A percentile compares a stretch with the other conserved stretches of the same genome.
phyloP scores from a whole-genome alignment of 345 rosid genomes.

The Syzygium jambos region DNA sequence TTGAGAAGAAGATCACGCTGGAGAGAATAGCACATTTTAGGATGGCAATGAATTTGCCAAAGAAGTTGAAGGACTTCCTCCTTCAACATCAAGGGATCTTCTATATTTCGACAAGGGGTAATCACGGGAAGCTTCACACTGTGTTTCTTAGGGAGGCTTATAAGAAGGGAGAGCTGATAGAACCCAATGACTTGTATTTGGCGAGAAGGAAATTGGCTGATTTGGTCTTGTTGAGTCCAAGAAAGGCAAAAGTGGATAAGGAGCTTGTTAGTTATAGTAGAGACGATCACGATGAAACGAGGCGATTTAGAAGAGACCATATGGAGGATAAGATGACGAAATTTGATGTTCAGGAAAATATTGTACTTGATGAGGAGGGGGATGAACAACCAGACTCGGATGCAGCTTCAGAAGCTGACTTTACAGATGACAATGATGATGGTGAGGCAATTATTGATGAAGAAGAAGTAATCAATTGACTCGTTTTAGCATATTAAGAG shows the following conservation, averaged over 20 bases:
- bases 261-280: constrained; percentile 58
- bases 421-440: constrained; percentile 8
- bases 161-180: constrained; percentile 70
- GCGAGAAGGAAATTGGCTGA: constrained; percentile 80
- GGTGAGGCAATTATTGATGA: constrained; percentile 6
- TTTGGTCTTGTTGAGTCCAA: constrained; percentile 66
- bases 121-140: constrained; percentile 86
- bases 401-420: constrained; percentile 14
- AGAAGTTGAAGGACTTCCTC: constrained; percentile 78
- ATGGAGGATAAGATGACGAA: not conserved
- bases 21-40: constrained; percentile 94
- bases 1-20: constrained; percentile 82
- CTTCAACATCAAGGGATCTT: constrained; percentile 92
- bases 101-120: constrained; percentile 90
- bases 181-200: constrained; percentile 71
- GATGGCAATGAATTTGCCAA: constrained; percentile 69
- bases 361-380: not conserved
- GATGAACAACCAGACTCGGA: constrained; percentile 5
- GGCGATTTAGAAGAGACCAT: constrained; percentile 10
- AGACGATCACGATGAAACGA: constrained; percentile 33
- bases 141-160: constrained; percentile 87
- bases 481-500: not conserved
- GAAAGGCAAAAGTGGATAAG: constrained; percentile 51
- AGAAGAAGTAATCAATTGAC: not conserved
- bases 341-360: not conserved